Evolutionary conservation across 129 eudicot species (phyloP).

Genomic region (Arctium minus): DNA sequence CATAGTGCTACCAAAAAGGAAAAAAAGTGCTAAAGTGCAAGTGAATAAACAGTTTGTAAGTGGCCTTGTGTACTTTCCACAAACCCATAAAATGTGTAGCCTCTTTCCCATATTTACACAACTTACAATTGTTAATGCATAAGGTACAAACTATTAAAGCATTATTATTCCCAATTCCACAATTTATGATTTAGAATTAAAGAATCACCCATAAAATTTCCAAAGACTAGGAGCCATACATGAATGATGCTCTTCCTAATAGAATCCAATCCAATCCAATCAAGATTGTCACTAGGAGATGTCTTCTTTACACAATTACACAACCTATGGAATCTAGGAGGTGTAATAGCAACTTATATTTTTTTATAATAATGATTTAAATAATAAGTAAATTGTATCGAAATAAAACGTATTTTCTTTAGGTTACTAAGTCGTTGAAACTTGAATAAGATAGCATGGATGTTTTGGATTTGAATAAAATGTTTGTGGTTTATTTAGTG

Average conservation of each 20-base stretch:
- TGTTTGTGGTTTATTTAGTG: neutral
- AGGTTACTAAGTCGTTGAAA: neutral
- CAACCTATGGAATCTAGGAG: constrained; percentile 13
- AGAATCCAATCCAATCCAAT: constrained; percentile 26
- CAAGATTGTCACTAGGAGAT: constrained; percentile 32
- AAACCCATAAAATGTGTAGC: constrained; percentile 26
- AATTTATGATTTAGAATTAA: neutral
- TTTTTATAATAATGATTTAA: neutral
- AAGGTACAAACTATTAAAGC: neutral
- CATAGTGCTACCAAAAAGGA: constrained; percentile 32
- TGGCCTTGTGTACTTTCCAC: constrained; percentile 35
- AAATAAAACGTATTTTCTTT: too few species aligned
- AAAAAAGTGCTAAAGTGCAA: constrained; percentile 34
- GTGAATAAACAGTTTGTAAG: constrained; percentile 27
- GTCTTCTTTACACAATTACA: constrained; percentile 29
- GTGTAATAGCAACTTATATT: neutral
- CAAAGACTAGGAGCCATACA: constrained; percentile 25
- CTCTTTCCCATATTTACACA: neutral
- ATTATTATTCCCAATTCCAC: neutral
- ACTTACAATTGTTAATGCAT: neutral
- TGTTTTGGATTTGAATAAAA: neutral
- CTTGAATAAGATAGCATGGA: neutral
- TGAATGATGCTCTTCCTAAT: constrained; percentile 16
- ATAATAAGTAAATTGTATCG: neutral
- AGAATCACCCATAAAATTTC: constrained; percentile 13